Evolutionary conservation across 1,284 basidiomycete species (phyloP).

Genomic region (Apiotrichum veenhuisii): DNA sequence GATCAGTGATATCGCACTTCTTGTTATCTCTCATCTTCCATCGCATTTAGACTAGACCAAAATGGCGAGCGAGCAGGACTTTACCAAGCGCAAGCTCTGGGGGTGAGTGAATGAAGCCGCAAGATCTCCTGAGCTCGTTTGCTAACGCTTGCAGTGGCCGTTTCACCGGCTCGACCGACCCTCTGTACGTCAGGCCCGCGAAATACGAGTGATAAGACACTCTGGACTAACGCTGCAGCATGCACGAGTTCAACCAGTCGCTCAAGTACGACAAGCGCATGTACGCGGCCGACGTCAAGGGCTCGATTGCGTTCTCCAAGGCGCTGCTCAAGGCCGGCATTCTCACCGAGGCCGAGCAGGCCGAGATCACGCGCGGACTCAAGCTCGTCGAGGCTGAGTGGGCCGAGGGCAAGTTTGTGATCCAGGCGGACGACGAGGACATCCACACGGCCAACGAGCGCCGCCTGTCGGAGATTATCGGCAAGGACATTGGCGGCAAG

Average conservation of each 20-base stretch:
- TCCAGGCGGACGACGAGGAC: constrained; percentile 85
- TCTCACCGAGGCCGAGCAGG: constrained; percentile 69
- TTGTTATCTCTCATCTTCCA: neutral
- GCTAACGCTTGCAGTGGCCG: constrained; percentile 18
- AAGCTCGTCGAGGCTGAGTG: constrained; percentile 77
- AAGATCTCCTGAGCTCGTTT: too few relatives aligned
- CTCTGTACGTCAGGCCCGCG: constrained; percentile 59
- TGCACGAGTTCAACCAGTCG: constrained; percentile 95
- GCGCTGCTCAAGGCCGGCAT: constrained; percentile 75
- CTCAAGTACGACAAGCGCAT: constrained; percentile 91
- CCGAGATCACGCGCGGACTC: constrained; percentile 74
- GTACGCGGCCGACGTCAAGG: constrained; percentile 85
- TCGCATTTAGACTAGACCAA: neutral
- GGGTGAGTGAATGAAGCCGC: constrained; percentile 30
- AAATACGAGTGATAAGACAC: neutral
- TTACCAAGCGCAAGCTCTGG: constrained; percentile 50
- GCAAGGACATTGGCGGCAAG: constrained; percentile 77
- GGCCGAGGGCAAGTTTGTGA: constrained; percentile 70
- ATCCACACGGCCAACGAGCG: constrained; percentile 99
- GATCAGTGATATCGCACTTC: neutral
- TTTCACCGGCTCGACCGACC: constrained; percentile 54
- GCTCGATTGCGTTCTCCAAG: constrained; percentile 93
- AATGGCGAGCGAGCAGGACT: constrained; percentile 36
- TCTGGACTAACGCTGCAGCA: constrained; percentile 54
- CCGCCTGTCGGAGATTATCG: constrained; percentile 86